A percentile compares a stretch with the other conserved stretches of the same genome.
These are phyloP conservation scores for Coleophoma eucalyptorum DNA, from an alignment of 2,329 filamentous ascomycete species.

Conservation along the genomic window DNA sequence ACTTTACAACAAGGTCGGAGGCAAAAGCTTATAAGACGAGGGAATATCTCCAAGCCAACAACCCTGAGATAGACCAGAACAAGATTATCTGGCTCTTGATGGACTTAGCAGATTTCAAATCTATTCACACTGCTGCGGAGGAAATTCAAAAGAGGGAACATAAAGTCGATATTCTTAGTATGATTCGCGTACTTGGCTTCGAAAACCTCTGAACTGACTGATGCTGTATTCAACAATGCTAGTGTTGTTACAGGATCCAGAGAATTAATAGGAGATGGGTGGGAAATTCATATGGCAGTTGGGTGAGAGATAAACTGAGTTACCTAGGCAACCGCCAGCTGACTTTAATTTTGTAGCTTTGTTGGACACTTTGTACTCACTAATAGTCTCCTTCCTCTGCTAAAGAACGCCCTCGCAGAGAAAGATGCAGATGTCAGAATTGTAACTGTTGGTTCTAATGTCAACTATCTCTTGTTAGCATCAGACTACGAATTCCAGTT, in stretches of 20 bases:
- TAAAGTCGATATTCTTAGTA: constrained; percentile 24
- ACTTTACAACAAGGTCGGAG: constrained; percentile 19
- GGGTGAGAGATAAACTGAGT: background rate
- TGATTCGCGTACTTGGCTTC: background rate
- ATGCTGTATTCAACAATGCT: constrained; percentile 23
- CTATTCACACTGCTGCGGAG: constrained; percentile 14
- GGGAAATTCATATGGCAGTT: background rate
- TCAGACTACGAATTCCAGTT: background rate
- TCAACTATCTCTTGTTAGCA: background rate
- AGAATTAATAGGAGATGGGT: background rate
- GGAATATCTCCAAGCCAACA: constrained; percentile 2
- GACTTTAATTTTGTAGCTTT: background rate
- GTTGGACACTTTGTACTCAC: background rate
- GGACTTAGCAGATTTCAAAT: constrained; percentile 19
- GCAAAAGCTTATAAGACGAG: constrained; percentile 11
- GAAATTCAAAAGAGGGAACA: constrained; percentile 16
- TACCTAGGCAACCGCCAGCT: background rate
- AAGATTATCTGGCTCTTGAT: constrained; percentile 14
- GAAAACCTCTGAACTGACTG: background rate
- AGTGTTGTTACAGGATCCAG: constrained; percentile 1
- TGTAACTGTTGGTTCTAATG: background rate
- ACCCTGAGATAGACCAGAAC: constrained; percentile 8
- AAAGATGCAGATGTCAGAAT: background rate
- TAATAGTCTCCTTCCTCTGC: background rate
- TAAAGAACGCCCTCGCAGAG: background rate